phyloP scores from a whole-genome alignment of 495 filamentous ascomycete genomes.

The Penicillium desertorum region DNA sequence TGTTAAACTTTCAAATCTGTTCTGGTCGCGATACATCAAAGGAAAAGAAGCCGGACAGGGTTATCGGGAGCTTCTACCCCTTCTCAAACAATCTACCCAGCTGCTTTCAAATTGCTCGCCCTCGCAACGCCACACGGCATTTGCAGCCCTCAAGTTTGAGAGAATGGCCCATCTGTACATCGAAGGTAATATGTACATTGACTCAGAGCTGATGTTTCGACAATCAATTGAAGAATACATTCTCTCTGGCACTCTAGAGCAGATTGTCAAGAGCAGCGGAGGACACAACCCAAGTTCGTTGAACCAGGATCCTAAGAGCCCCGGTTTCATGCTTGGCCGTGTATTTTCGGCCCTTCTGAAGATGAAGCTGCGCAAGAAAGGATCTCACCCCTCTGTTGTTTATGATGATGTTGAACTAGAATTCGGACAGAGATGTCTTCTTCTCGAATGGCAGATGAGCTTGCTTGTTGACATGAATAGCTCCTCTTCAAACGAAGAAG shows the following conservation, averaged over 20 bases:
- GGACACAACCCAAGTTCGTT: conserved; percentile 25
- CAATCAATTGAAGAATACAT: conserved; percentile 50
- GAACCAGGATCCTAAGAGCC: conserved; percentile 38
- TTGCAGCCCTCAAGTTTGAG: conserved; percentile 55
- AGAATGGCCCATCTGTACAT: conserved; percentile 49
- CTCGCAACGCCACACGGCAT: conserved; percentile 46
- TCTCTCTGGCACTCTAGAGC: conserved; percentile 40
- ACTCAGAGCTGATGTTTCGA: conserved; percentile 43
- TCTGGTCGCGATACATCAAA: conserved; percentile 64
- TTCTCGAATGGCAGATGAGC: conserved; percentile 59
- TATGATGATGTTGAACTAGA: conserved; percentile 46
- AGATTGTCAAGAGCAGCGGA: conserved; percentile 31
- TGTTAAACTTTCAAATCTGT: conserved; percentile 71
- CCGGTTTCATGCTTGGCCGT: conserved; percentile 47
- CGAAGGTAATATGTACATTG: conserved; percentile 34
- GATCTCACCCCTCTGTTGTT: conserved; percentile 24
- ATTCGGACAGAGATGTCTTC: conserved; percentile 38
- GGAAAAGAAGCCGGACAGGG: conserved; percentile 43
- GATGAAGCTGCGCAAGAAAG: conserved; percentile 39
- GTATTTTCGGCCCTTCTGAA: conserved; percentile 49
- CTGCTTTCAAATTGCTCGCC: conserved; percentile 40
- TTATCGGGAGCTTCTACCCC: conserved; percentile 37
- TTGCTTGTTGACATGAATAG: conserved; percentile 37
- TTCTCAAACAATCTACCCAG: conserved; percentile 51
- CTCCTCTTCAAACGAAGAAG: conserved; percentile 30